Evolutionary conservation across 2,329 filamentous ascomycete species (phyloP), one percentile per base, ranked within the genome.

Genomic region (Ophioceras dolichostomum): DNA sequence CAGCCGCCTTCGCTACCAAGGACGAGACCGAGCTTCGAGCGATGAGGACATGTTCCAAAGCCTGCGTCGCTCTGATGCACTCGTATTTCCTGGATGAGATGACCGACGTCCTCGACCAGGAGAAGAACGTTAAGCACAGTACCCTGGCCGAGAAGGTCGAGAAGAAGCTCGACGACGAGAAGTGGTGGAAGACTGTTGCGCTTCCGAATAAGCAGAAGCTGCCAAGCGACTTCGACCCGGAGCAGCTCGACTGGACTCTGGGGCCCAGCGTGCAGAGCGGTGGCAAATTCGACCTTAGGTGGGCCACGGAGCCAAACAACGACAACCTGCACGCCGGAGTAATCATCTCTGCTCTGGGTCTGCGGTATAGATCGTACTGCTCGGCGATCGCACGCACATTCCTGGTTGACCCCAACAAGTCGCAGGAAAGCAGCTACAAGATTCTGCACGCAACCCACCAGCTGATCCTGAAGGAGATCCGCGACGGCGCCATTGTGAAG

Each of bases 11-110:
- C 56, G 81, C 89, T 13, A 74, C 94, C 57, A 98, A 98, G 61
- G 91, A 96, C 54, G 88, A 95, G 58, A 83, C 80, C 51, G 91
- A 98, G 61, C 68, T 98, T 47, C 84, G 89, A 47, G 81, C 85
- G 10, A 95, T 98, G 72, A 80, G 93, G 53, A 93, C 89, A 48
- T 87, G 89, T 4, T 91, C 91, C 39, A 83, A 91, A 54, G 89
- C 91, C 33, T 95, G 88, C 49, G 89, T 93, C 46, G 88, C 87
- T 41, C 68, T 96, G 42, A 93, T 96, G 79, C 86, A 86, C 36
- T 86, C 89, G 41, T 98, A 91, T 60, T 96, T 96, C 57, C 79
- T 98, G 46, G 91, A 98, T 54, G 88, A 95, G 57, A 96, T 98
- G 88, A 94, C 89, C 36, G 82, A 83, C 49, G 82, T 96, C 37